Percentiles rank a stretch among this genome's conserved stretches.
These are phyloP conservation scores for Annulohypoxylon truncatum DNA, from an alignment of 2,329 filamentous ascomycete species.

Conservation along the genomic window DNA sequence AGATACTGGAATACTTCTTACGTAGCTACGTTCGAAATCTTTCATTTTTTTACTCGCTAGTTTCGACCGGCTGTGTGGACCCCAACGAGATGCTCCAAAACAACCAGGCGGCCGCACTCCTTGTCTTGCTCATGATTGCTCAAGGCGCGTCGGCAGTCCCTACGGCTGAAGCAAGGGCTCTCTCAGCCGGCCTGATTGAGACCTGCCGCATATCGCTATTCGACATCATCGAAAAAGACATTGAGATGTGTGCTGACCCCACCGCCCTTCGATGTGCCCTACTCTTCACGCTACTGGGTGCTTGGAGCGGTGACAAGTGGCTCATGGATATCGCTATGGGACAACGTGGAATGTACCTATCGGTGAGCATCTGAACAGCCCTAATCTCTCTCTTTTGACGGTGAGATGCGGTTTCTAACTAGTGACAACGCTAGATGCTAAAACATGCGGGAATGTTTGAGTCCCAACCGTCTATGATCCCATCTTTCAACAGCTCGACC, in stretches of 20 bases:
- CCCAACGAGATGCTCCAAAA: slow-evolving; percentile 75
- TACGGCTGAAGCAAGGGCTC: slow-evolving; percentile 71
- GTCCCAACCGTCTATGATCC: slow-evolving; percentile 58
- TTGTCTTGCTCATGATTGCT: slow-evolving; percentile 78
- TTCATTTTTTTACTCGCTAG: slow-evolving; percentile 73
- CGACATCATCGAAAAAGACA: slow-evolving; percentile 77
- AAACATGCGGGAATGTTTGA: slow-evolving; percentile 76
- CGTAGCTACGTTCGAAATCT: slow-evolving; percentile 74
- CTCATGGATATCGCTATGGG: slow-evolving; percentile 82
- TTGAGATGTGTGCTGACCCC: slow-evolving; percentile 74
- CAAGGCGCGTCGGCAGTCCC: slow-evolving; percentile 76
- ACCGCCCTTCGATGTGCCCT: slow-evolving; percentile 73
- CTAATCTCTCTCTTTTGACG: background rate
- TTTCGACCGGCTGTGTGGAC: slow-evolving; percentile 69
- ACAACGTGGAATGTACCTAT: slow-evolving; percentile 77
- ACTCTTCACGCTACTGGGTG: slow-evolving; percentile 74
- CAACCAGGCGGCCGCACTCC: slow-evolving; percentile 72
- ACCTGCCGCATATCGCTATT: slow-evolving; percentile 78
- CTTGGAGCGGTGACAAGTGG: slow-evolving; percentile 82
- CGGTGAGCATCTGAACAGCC: slow-evolving; percentile 55
- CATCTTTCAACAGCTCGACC: slow-evolving; percentile 56
- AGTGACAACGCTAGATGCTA: slow-evolving; percentile 65
- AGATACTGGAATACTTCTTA: slow-evolving; percentile 75
- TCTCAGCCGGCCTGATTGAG: slow-evolving; percentile 75
- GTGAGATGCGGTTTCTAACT: slow-evolving; percentile 12